phyloP scores from a whole-genome alignment of 2,329 filamentous ascomycete species.

The Pyrenophora teres region DNA sequence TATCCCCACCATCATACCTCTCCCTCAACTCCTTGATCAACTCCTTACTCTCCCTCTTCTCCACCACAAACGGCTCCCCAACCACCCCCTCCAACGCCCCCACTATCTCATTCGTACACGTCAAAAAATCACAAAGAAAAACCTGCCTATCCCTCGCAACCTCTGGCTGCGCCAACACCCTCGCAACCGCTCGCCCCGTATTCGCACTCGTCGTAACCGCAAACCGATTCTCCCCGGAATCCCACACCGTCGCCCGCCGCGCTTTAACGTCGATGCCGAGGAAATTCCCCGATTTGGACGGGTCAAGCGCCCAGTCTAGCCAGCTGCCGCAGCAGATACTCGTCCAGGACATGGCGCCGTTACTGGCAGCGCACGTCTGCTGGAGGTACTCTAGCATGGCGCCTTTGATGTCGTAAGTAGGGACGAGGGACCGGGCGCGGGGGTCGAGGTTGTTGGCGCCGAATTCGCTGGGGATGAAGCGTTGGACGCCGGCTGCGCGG shows the following conservation, averaged over 20 bases:
- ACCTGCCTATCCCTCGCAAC: slow-evolving; percentile 29
- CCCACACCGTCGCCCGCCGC: slow-evolving; percentile 23
- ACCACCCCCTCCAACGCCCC: slow-evolving; percentile 18
- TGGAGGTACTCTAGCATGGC: slow-evolving; percentile 43
- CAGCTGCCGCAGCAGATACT: slow-evolving; percentile 29
- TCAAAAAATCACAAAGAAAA: slow-evolving; percentile 29
- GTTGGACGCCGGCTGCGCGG: slow-evolving; percentile 46
- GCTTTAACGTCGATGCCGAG: slow-evolving; percentile 27
- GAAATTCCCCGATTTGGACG: slow-evolving; percentile 25
- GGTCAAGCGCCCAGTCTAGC: slow-evolving; percentile 31
- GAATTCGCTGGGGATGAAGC: slow-evolving; percentile 50
- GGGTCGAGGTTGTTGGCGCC: slow-evolving; percentile 46
- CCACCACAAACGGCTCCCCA: slow-evolving; percentile 18
- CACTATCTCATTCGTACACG: slow-evolving; percentile 18
- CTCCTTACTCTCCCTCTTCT: slow-evolving; percentile 10
- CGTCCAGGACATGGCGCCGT: slow-evolving; percentile 24
- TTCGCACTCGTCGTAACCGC: slow-evolving; percentile 23
- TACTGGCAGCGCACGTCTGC: slow-evolving; percentile 24
- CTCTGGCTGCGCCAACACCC: slow-evolving; percentile 6
- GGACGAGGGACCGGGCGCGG: slow-evolving; percentile 33
- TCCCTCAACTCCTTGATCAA: slow-evolving; percentile 13
- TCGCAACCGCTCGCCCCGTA: slow-evolving; percentile 26
- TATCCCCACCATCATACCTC: slow-evolving; percentile 26
- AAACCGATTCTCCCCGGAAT: slow-evolving; percentile 24
- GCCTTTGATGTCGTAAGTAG: slow-evolving; percentile 47